Conservation (phyloP, 1,284 basidiomycete genomes). For the Microbotryum intermedium region DNA sequence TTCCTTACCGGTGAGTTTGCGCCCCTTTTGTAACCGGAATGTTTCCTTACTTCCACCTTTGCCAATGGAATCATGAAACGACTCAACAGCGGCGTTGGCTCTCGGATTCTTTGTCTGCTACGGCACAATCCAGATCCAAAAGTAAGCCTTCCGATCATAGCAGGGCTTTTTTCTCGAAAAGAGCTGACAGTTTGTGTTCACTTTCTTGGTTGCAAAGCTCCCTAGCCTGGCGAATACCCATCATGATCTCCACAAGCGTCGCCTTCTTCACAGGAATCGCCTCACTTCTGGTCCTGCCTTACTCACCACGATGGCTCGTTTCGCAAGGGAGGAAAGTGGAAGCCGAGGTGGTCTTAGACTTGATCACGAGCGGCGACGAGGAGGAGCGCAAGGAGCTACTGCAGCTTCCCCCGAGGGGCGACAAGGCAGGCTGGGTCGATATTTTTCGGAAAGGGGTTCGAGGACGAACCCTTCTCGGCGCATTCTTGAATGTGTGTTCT, state of each 20-base stretch:
- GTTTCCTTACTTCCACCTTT: too few species aligned
- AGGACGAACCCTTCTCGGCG: slow-evolving; percentile 43
- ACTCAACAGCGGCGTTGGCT: slow-evolving; percentile 28
- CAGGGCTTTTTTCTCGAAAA: too few species aligned
- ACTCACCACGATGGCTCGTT: slow-evolving; percentile 50
- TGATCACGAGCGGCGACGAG: slow-evolving; percentile 31
- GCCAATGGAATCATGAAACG: too few species aligned
- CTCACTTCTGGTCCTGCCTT: slow-evolving; percentile 40
- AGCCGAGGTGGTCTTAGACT: slow-evolving; percentile 39
- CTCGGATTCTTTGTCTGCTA: slow-evolving; percentile 50
- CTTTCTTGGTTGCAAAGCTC: slow-evolving; percentile 17
- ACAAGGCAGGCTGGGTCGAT: neutral
- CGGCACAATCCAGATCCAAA: slow-evolving; percentile 12
- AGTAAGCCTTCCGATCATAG: too few species aligned
- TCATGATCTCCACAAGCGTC: slow-evolving; percentile 43
- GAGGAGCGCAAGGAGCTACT: slow-evolving; percentile 9
- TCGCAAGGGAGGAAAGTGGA: slow-evolving; percentile 43
- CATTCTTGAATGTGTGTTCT: slow-evolving; percentile 39
- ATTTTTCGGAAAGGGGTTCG: slow-evolving; percentile 25
- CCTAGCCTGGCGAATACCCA: slow-evolving; percentile 48
- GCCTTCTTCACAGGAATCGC: slow-evolving; percentile 39
- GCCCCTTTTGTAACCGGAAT: too few species aligned
- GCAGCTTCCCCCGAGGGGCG: neutral
- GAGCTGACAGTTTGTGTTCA: neutral
- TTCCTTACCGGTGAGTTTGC: too few species aligned